Base-by-base conservation (phyloP, 2,329 filamentous ascomycete species). In the Hymenoscyphus linearis region DNA sequence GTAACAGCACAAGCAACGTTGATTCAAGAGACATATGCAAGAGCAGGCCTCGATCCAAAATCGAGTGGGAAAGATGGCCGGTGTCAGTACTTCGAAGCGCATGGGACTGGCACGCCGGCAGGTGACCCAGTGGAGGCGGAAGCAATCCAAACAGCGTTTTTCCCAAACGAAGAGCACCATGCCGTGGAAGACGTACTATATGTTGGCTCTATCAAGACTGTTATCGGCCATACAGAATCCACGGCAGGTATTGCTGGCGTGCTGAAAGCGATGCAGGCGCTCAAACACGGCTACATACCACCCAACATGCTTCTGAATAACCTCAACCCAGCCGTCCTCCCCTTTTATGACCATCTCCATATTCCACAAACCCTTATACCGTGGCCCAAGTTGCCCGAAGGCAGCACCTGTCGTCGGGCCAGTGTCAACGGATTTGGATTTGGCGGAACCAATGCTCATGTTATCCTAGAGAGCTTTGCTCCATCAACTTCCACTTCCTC, bases 1-100 rank as follows among this genome's bases (percentile, higher is more conserved):
- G 68, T 72, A 1, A 61, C 66, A 3, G 76, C 79, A 0, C 82
- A 84, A 16, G 59, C 58, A 26, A 57, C 47, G 4, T 18, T 65
- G 4, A 68, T 68, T 4, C 52, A 63, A 50, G 47, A 16, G n/a
- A 57, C 58, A 2, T 66, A 67, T 56, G 35, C 60, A 13, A 27
- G 18, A 12, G 60, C 61, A 2, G 60, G 60, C 18, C 44, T 67
- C 13, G 58, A 62, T 37, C 40, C 47, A n/a, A n/a, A n/a, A n/a
- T n/a, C n/a, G n/a, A n/a, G n/a, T n/a, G n/a, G n/a, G n/a, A n/a
- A n/a, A n/a, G n/a, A n/a, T n/a, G n/a, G n/a, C n/a, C n/a, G n/a
- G n/a, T n/a, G n/a, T n/a, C 58, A 40, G 6, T 58, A 64, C 35
- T 53, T 66, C 12, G 34, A 35, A n/a, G 54, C 31, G 4, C 54